Base-by-base conservation (phyloP, 371 early-diverging fungal species). In the Mortierella sp. region DNA sequence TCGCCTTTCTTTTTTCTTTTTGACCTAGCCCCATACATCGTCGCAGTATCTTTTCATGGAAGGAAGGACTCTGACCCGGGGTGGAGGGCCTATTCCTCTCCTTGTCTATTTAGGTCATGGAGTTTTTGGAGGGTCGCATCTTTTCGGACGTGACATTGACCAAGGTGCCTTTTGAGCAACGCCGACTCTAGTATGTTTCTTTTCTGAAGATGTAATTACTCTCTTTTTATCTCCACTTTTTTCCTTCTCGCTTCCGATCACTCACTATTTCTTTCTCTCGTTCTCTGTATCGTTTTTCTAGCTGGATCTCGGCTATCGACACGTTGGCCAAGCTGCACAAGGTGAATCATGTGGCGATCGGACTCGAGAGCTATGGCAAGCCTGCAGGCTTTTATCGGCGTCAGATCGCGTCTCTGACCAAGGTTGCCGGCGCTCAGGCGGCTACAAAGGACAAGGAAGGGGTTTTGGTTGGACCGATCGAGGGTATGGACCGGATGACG, bases 81-180 rank as follows among this genome's bases (percentile, higher is more conserved):
- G n/a, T n/a, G n/a, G n/a, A n/a, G n/a, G n/a, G n/a, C n/a, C n/a
- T n/a, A n/a, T n/a, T n/a, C n/a, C n/a, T n/a, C n/a, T n/a, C n/a
- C n/a, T n/a, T n/a, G n/a, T n/a, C n/a, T n/a, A n/a, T n/a, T n/a
- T 68, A 89, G 89, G 84, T 94, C 43, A 97, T 97, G 97, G 94
- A 97, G 81, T 97, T 94, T 66, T 76, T 96, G 56, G 83, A 94
- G 51, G 98, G 98, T 23, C 89, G 96, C 7, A 93, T 97, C 59
- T 94, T 94, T 64, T 82, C 87, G 1, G 91, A 93, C 63, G 81
- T 88, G 6, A 77, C 86, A 19, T 81, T 95, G 77, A 84, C 83
- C 4, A 68, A 79, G 46, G 57, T 94, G 47, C 77, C 87, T 3
- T 83, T 80, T 30, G 84, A 83, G 55, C 91, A 93, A 62, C 87